Conservation (phyloP, 352 stramenopile genomes). For the Globisporangium lucens region DNA sequence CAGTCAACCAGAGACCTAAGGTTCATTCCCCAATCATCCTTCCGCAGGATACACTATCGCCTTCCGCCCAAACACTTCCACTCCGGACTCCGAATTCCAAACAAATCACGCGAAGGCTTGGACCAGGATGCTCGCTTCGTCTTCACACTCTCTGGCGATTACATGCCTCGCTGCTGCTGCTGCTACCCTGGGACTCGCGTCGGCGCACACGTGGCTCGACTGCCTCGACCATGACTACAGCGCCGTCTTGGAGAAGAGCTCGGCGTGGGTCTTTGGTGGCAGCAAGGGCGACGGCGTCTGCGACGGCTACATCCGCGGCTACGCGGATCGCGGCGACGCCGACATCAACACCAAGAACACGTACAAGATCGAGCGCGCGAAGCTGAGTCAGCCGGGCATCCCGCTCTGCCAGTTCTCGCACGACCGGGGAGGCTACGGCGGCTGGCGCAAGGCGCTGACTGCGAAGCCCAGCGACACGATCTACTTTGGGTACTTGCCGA, state of each 20-base stretch:
- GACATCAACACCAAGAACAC: conserved; percentile 23
- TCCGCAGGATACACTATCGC: conserved; percentile 7
- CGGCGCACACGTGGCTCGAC: conserved; percentile 32
- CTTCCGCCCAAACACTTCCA: background rate
- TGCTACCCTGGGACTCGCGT: background rate
- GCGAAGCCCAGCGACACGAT: conserved; percentile 17
- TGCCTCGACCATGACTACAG: conserved; percentile 36
- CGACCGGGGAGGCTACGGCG: background rate
- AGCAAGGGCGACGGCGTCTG: conserved; percentile 28
- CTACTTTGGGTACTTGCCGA: conserved; percentile 58
- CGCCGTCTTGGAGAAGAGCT: conserved; percentile 30
- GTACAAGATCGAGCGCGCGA: conserved; percentile 23
- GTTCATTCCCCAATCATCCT: conserved; percentile 11
- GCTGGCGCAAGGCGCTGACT: conserved; percentile 8
- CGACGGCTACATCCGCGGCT: conserved; percentile 36
- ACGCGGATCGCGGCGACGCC: conserved; percentile 23
- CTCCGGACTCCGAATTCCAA: background rate
- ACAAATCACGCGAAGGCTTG: background rate
- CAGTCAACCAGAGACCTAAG: background rate
- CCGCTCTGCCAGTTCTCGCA: conserved; percentile 13
- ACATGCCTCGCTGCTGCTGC: background rate
- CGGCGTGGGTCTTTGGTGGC: conserved; percentile 24
- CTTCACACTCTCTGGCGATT: background rate
- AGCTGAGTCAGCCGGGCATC: background rate
- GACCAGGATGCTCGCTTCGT: background rate